Evolutionary conservation across 177 flowering plant species (phyloP), one percentile per base, ranked within the genome.

Genomic region (Viscum album): DNA sequence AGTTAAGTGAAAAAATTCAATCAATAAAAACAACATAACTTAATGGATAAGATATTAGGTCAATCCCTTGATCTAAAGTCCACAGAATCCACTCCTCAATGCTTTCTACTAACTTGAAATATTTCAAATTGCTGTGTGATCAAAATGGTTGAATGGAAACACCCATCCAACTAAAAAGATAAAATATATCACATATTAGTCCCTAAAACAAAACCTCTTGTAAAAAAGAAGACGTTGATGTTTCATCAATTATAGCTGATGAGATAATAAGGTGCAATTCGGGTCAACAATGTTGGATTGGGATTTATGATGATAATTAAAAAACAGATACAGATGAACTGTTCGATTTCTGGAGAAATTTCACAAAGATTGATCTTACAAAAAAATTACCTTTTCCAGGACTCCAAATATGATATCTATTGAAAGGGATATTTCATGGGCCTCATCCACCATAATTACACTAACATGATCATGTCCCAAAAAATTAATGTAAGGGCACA

Each of bases 361-460:
- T 47, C 41, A 37, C 60, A 30, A 0, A 54, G 60, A 31, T 26
- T 54, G 19, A 72, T 94, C n/a, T n/a, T n/a, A n/a, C n/a, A n/a
- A n/a, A n/a, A n/a, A n/a, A n/a, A n/a, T n/a, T n/a, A n/a, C n/a
- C n/a, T n/a, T n/a, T n/a, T n/a, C n/a, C n/a, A n/a, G n/a, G n/a
- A n/a, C n/a, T n/a, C n/a, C n/a, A n/a, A n/a, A n/a, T n/a, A n/a
- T n/a, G n/a, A n/a, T n/a, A n/a, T n/a, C 97, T 28, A 97, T 94
- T 64, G 96, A 83, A 74, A 94, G 80, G 59, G 96, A 88, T 75
- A 96, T 84, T 79, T 94, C 99, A 78, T 94, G 99, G 67, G 99
- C 99, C 79, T 94, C 99, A 80, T 94, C 99, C 34, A 94, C 96
- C 99, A 94, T 94, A 78, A 94, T 82, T 34, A 94, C 96, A 81